These are phyloP conservation scores for Penicillium sp. DNA, from an alignment of 2,329 filamentous ascomycete species.

Conservation along the genomic window DNA sequence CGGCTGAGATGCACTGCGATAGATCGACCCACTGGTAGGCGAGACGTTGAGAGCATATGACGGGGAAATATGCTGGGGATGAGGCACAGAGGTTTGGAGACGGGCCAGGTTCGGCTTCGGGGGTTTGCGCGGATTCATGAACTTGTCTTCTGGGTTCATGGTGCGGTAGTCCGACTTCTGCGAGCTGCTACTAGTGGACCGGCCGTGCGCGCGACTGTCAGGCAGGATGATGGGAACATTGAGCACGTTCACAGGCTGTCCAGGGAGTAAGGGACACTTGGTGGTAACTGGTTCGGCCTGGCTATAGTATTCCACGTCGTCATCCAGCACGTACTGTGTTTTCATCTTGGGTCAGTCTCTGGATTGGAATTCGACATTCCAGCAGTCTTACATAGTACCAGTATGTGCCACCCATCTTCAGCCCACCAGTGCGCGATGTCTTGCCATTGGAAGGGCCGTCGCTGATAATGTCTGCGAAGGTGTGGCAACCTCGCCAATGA, in stretches of 20 bases:
- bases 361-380: no score
- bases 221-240: conserved; percentile 70
- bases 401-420: conserved; percentile 90
- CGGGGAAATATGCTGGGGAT: conserved; percentile 24
- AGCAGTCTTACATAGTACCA: conserved; percentile 96
- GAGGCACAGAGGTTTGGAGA: conserved; percentile 46
- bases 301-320: conserved; percentile 73
- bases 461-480: conserved; percentile 79
- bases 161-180: conserved; percentile 63
- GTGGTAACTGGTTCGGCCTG: conserved; percentile 69
- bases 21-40: conserved; percentile 26
- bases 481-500: conserved; percentile 84
- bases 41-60: conserved; percentile 28
- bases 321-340: conserved; percentile 85
- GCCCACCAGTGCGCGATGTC: conserved; percentile 66
- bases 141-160: conserved; percentile 75
- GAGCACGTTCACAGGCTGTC: conserved; percentile 81
- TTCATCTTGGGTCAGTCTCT: no score
- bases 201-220: conserved; percentile 48
- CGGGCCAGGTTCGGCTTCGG: conserved; percentile 48
- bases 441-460: conserved; percentile 65
- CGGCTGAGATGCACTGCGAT: conserved; percentile 37
- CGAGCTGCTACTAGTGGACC: conserved; percentile 65
- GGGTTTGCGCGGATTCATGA: conserved; percentile 63
- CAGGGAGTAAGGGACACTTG: conserved; percentile 79